A percentile compares a stretch with the other conserved stretches of the same genome.
Evolutionary conservation across 148 eudicot genomes (phyloP).

Genomic region (Nepenthes mirabilis): DNA sequence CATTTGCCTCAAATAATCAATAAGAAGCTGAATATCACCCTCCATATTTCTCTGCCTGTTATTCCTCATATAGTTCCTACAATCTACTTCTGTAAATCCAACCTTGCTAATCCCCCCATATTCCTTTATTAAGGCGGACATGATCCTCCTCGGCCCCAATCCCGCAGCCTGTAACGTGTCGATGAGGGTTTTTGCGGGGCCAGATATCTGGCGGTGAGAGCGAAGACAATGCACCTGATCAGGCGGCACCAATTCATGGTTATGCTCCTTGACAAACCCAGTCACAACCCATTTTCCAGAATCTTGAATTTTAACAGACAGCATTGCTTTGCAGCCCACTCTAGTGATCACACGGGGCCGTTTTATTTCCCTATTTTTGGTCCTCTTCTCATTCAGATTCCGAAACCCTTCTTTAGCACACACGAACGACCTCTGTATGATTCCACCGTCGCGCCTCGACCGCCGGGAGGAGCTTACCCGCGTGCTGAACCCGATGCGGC

Average conservation of each 20-base stretch:
- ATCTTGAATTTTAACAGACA: constrained; percentile 30
- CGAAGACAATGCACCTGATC: constrained; percentile 44
- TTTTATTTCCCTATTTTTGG: constrained; percentile 23
- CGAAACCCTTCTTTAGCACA: constrained; percentile 52
- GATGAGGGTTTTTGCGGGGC: constrained; percentile 40
- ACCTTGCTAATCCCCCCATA: constrained; percentile 51
- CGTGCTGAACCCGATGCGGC: constrained; percentile 45
- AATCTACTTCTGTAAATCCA: constrained; percentile 54
- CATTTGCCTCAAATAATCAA: constrained; percentile 39
- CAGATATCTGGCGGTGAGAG: constrained; percentile 42
- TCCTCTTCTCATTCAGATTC: constrained; percentile 26
- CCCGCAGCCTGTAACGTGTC: constrained; percentile 48
- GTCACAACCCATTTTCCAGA: constrained; percentile 39
- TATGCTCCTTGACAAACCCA: constrained; percentile 37
- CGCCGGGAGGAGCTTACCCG: constrained; percentile 41
- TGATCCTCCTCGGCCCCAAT: constrained; percentile 41
- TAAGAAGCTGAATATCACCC: constrained; percentile 29
- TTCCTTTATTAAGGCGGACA: constrained; percentile 43
- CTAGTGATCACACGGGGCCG: constrained; percentile 35
- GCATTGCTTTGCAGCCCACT: constrained; percentile 41
- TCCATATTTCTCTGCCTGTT: constrained; percentile 30
- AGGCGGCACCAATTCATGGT: constrained; percentile 40
- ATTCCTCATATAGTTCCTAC: constrained; percentile 48
- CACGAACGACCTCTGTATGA: constrained; percentile 41
- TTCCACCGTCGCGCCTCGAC: constrained; percentile 33